These are phyloP conservation scores for Vigna nakashimae DNA, from an alignment of 306 rosid genomes.

Conservation along the genomic window DNA sequence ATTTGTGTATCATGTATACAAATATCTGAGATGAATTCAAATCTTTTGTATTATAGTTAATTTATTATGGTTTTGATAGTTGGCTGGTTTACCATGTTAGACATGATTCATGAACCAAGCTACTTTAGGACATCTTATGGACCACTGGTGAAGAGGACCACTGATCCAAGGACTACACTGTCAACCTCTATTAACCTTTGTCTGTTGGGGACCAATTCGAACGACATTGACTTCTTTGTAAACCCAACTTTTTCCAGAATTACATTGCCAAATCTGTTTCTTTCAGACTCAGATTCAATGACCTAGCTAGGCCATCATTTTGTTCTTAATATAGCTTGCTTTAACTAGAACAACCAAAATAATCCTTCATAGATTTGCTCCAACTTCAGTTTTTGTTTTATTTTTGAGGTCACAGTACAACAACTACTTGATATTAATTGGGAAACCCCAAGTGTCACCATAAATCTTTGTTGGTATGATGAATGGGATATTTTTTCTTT, in stretches of 20 bases:
- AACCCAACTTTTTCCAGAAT: conserved; percentile 23
- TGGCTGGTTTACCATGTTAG: background rate
- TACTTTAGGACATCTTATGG: conserved; percentile 41
- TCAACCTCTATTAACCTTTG: background rate
- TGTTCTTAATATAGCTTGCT: conserved; percentile 11
- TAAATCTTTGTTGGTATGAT: conserved; percentile 7
- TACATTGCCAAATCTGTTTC: background rate
- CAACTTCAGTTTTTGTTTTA: background rate
- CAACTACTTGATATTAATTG: conserved; percentile 14
- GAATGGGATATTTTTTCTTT: background rate
- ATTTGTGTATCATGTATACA: background rate
- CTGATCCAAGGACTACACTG: conserved; percentile 31
- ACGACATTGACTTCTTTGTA: conserved; percentile 35
- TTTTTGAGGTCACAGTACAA: background rate
- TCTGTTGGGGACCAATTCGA: conserved; percentile 42
- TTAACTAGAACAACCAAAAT: background rate
- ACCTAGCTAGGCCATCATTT: background rate
- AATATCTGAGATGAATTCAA: background rate
- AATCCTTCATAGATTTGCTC: background rate
- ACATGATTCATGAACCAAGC: conserved; percentile 53
- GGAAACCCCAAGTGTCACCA: conserved; percentile 8
- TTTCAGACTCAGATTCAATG: background rate
- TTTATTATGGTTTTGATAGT: background rate
- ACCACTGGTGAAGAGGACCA: conserved; percentile 57
- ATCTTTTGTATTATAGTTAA: background rate